Evolutionary conservation across 2,329 filamentous ascomycete species (phyloP), one percentile per base, ranked within the genome.

Genomic region (Trichophyton simii): DNA sequence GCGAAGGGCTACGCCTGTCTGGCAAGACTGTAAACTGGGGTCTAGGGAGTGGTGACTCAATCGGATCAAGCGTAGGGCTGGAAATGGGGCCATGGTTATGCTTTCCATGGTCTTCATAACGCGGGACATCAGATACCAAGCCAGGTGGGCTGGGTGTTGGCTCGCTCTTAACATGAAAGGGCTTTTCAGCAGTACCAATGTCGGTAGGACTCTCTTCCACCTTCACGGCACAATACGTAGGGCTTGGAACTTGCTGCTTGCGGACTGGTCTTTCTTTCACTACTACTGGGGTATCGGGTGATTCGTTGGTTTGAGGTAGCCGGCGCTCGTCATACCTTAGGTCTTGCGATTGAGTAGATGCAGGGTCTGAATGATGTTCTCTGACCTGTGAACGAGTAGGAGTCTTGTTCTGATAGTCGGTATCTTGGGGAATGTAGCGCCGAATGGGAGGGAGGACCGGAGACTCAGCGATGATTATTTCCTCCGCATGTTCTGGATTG

Each of bases 111-210:
- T 22, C 15, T 15, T 36, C 38, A 25, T 58, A 11, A 13, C 28
- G 55, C 22, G 9, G 34, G 11, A 41, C 28, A 15, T 18, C 18
- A n/a, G 55, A 11, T 58, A 58, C 15, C 41, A 22, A 18, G 6
- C 9, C 13, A 18, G 55, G 34, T 5, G 36, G 22, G 20, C 46
- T 52, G 41, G 72, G 72, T 25, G 68, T 59, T 15, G 67, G 65
- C 63, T 77, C 74, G 59, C 68, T 69, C 64, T 77, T 77, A 25
- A 76, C 64, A 15, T 66, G 54, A 41, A 71, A 63, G 18, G 68
- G 65, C 15, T 62, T 63, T n/a, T 25, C 52, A 38, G 52, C 52
- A 15, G 64, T 61, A 22, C 65, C 48, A 48, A 60, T 63, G 31
- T 59, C 63, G 15, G 62, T 63, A 38, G 42, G 46, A 25, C 42